Base-by-base conservation (phyloP, 345 rosid species). In the Eucalyptus coolabah region DNA sequence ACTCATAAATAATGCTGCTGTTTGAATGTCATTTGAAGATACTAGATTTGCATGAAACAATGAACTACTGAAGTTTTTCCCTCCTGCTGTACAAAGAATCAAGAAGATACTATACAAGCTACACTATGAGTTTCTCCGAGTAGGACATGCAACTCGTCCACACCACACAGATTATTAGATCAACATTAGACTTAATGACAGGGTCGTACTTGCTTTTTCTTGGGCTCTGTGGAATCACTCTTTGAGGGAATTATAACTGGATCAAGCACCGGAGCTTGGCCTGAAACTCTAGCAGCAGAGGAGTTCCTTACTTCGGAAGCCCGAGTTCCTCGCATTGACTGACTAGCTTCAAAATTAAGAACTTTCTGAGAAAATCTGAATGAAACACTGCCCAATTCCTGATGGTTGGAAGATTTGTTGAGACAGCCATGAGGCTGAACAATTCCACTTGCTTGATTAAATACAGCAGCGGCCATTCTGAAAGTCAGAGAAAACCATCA, bases 401-500 rank as follows among this genome's bases (percentile, higher is more conserved):
- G 91, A 17, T 59, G 91, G 90, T 56, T 60, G 72, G 91, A 91
- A 83, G 92, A 93, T 92, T 59, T 92, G 60, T 90, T 88, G 45
- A 92, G 91, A 63, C 89, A 92, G 86, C 72, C 89, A 50, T 88
- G 93, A 90, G 90, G 89, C 63, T 92, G 94, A 85, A 92, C 86
- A 86, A 92, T 92, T 88, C 92, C 92, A 28, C 92, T 37, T 51
- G 95, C 88, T 91, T 93, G 96, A 91, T 95, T 93, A 88, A 94
- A 94, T 72, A 90, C 92, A 91, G 96, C 91, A 88, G 92, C 91
- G 60, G 96, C 95, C 98, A 97, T 97, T 90, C 98, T 96, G 96
- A 86, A 92, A 89, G 88, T 67, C 86, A 50, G 77, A 89, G 34
- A 86, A 30, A 87, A 19, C 24, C 82, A 49, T 50, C 49, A 4